Conservation (phyloP, 2,329 filamentous ascomycete species). For the Cytospora schulzeri region DNA sequence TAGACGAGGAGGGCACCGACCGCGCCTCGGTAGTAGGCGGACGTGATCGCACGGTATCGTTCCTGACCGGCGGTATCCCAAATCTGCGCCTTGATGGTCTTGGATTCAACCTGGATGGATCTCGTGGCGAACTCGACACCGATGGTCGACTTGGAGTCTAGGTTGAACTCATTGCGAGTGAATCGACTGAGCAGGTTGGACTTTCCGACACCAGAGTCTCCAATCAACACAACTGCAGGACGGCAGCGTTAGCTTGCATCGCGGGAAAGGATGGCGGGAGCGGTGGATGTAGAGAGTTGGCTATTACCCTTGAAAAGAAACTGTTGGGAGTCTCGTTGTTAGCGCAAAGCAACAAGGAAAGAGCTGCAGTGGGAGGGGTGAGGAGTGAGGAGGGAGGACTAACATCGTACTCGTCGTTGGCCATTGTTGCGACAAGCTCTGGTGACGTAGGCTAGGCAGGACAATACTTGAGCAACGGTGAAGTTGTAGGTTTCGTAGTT, state of each 20-base stretch:
- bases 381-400: conserved; percentile 44
- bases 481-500: conserved; percentile 26
- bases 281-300: conserved; percentile 24
- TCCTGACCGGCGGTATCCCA: conserved; percentile 99
- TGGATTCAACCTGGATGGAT: conserved; percentile 97
- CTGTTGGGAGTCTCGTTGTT: conserved; percentile 53
- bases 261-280: conserved; percentile 33
- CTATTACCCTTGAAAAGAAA: conserved; percentile 96
- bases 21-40: conserved; percentile 96
- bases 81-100: conserved; percentile 99
- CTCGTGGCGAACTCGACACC: conserved; percentile 98
- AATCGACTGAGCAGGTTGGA: conserved; percentile 99
- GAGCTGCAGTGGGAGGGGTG: conserved; percentile 31
- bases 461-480: conserved; percentile 29
- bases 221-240: conserved; percentile 86
- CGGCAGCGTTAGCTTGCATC: conserved; percentile 34
- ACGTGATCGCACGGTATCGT: conserved; percentile 98
- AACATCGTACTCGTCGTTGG: conserved; percentile 99
- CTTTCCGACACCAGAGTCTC: conserved; percentile 99
- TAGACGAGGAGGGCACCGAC: conserved; percentile 97
- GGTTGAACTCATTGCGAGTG: conserved; percentile 99
- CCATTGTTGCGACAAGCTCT: conserved; percentile 66
- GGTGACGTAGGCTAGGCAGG: conserved; percentile 30
- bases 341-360: conserved; percentile 31
- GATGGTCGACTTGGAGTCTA: conserved; percentile 99